Evolutionary conservation across 78 protist genomes (phyloP), one percentile per base, ranked within the genome.

Genomic region (Tieghemostelium lacteum): DNA sequence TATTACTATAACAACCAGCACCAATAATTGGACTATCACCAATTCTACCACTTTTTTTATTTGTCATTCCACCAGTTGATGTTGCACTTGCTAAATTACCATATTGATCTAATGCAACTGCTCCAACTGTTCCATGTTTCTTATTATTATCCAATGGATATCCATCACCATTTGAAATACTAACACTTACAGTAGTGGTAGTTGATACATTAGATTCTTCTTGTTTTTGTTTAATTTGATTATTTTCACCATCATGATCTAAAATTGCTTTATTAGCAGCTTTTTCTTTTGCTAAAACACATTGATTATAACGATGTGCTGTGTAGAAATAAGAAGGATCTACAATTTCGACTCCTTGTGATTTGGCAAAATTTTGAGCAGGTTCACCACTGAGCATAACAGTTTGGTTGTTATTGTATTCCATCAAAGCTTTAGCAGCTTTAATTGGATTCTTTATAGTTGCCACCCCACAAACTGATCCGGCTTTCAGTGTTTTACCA

Each of bases 1-100:
- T 88, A 67, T 75, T 77, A 3, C 83, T 85, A 42, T 78, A 92
- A 24, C 83, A 62, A 31, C 96, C 96, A 5, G 94, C 91, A 12
- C 96, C 96, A 36, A 94, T 72, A 52, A 94, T 85, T 22, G 96
- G 96, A 52, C 77, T 75, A 78, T 94, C 96, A 16, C 96, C 96
- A 17, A 94, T 74, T 62, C 96, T 88, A 5, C 96, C 96, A 34
- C 17, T 42, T 86, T 70, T 83, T 71, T 94, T 94, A 67, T 87
- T 88, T 22, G 96, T 88, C 92, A 76, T 88, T 26, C 96, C 96
- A 49, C 96, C 96, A 12, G 96, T 94, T 34, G 92, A 75, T 6
- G 94, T 88, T 3, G 96, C 96, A 39, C 94, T 67, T 12, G 96
- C 94, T 31, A 94, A 58, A 85, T 75, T 69, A 4, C 96, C 96